These are phyloP conservation scores for Hymenoscyphus scutula DNA, from an alignment of 2,329 filamentous ascomycete genomes.

Conservation along the genomic window DNA sequence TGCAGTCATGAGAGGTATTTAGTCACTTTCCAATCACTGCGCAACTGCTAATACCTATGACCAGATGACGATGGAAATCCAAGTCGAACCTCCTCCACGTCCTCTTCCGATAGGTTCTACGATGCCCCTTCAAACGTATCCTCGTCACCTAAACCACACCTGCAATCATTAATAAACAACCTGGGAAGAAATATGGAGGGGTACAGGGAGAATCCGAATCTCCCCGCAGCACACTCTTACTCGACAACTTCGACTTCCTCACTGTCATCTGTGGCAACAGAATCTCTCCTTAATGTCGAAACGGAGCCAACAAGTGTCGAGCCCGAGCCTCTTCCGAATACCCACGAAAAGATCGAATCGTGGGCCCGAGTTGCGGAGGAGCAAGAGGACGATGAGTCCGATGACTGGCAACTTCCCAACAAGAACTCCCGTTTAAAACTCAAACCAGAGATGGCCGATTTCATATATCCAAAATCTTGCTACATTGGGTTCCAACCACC, in stretches of 20 bases:
- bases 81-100: neutral
- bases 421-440: neutral
- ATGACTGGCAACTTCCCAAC: neutral
- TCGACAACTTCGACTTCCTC: neutral
- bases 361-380: neutral
- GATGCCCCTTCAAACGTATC: neutral
- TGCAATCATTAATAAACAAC: neutral
- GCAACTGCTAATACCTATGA: neutral
- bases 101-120: neutral
- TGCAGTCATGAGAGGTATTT: neutral
- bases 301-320: too few species aligned
- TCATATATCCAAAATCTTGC: constrained; percentile 20
- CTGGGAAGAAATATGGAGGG: neutral
- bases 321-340: too few species aligned
- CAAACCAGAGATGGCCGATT: neutral
- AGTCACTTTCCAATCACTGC: neutral
- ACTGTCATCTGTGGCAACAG: neutral
- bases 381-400: neutral
- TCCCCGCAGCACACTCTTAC: neutral
- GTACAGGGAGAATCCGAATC: neutral
- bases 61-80: neutral
- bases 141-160: neutral
- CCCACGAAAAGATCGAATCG: too few species aligned
- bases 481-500: constrained; percentile 18
- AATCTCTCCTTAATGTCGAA: too few species aligned